Conservation (phyloP, 192 early-diverging fungal genomes). For the Spizellomyces punctatus region DNA sequence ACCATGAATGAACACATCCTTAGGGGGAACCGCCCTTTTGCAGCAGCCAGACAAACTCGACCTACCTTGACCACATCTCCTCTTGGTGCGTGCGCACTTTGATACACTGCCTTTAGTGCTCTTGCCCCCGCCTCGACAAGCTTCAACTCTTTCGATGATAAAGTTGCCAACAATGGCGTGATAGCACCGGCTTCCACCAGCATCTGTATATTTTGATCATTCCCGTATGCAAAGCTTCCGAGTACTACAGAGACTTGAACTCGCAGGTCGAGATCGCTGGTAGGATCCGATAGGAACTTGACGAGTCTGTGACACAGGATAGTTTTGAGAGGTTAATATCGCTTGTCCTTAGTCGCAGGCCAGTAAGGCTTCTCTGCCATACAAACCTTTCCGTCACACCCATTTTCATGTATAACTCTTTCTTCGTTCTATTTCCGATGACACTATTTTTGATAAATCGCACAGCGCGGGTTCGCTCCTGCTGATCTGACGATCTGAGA, state of each 20-base stretch:
- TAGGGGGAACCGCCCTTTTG: background rate
- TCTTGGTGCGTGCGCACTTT: conserved; percentile 49
- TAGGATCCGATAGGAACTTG: conserved; percentile 49
- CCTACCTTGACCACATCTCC: conserved; percentile 24
- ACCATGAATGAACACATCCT: background rate
- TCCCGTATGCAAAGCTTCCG: conserved; percentile 70
- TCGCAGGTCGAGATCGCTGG: conserved; percentile 27
- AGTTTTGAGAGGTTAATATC: background rate
- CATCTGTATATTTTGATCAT: conserved; percentile 61
- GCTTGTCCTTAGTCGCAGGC: background rate
- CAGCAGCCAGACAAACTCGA: background rate
- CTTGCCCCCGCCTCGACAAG: conserved; percentile 69
- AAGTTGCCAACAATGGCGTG: conserved; percentile 53
- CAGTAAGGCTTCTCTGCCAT: background rate
- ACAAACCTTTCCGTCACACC: conserved; percentile 54
- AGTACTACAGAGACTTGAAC: conserved; percentile 69
- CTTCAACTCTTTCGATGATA: conserved; percentile 38
- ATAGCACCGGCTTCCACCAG: conserved; percentile 62
- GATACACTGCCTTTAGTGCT: conserved; percentile 69
- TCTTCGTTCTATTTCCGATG: conserved; percentile 82
- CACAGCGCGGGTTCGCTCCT: conserved; percentile 27
- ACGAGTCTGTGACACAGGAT: conserved; percentile 51
- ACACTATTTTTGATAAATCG: conserved; percentile 82
- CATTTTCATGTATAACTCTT: conserved; percentile 68
- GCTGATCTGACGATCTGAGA: conserved; percentile 14